Percentiles rank a stretch among this genome's conserved stretches.
Conservation (phyloP, 176 grass and related monocot genomes). For the Aegilops umbellulata region DNA sequence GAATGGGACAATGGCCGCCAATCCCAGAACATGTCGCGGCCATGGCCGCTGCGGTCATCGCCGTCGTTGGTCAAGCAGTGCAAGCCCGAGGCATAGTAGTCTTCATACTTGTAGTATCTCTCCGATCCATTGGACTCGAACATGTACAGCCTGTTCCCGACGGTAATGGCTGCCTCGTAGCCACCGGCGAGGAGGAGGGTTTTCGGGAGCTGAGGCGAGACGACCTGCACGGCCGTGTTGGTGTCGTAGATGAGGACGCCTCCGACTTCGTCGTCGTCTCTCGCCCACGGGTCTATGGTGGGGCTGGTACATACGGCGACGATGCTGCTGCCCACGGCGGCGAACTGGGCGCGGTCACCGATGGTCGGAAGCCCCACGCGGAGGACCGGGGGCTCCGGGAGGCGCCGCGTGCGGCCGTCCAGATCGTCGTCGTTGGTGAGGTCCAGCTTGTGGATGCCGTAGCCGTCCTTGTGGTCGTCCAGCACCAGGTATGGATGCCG, state of each 20-base stretch:
- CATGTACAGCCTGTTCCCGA: background rate
- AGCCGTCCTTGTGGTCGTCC: background rate
- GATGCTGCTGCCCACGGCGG: background rate
- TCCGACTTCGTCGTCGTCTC: background rate
- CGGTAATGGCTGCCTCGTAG: background rate
- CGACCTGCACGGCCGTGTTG: background rate
- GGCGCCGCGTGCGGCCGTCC: too few species aligned
- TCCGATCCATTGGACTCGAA: background rate
- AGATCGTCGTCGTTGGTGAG: background rate
- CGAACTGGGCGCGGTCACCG: background rate
- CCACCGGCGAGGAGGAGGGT: background rate
- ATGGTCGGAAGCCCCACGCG: background rate
- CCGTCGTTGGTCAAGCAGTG: background rate
- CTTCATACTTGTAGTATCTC: background rate
- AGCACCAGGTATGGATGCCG: background rate
- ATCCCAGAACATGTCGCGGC: background rate
- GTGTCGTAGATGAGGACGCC: background rate
- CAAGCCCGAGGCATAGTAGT: background rate
- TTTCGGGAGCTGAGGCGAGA: background rate
- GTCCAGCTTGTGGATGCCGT: background rate
- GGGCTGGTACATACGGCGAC: background rate
- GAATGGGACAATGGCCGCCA: background rate
- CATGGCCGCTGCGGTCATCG: accelerated
- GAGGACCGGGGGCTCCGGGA: background rate
- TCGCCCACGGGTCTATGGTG: background rate